Base-by-base conservation (phyloP, 257 asterid genomes). In the Scutellaria minor region DNA sequence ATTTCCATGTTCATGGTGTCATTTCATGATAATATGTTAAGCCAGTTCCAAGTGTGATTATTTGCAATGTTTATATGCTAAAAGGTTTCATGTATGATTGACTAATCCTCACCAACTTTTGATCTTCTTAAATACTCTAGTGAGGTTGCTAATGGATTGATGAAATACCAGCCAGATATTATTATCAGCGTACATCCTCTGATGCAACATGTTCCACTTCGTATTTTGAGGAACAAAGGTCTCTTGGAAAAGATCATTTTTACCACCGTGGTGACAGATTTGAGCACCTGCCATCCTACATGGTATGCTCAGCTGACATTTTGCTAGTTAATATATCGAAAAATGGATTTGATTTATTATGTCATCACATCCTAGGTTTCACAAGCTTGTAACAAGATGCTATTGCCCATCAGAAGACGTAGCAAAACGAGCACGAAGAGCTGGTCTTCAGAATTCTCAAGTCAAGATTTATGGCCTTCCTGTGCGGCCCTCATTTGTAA, bases 201-300 rank as follows among this genome's bases (percentile, higher is more conserved):
- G 74, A 95, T 95, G 99, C 99, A 95, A 63, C 99, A 95, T 57
- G 98, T 95, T 14, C 99, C 98, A 0, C 97, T 95, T 66, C 99
- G 98, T 70, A 79, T 95, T 63, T 84, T 95, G 90, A 88, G 93
- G 79, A 77, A 95, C 24, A 92, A 90, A 81, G 98, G 99, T 76
- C 92, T 92, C 18, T 81, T 95, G 88, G 75, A 95, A 80, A 95
- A 95, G 92, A 95, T 92, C 62, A 93, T 95, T 40, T 95, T 95
- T 78, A 86, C 98, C 77, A 95, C 98, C 6, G 99, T 95, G 60
- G 81, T 95, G 45, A 95, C 99, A 5, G 99, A 95, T 78, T 84
- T 95, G 72, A 76, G 89, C 71, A 95, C 99, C 59, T 95, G 99
- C 61, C 98, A 95, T 83, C 99, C 99, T 45, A 95, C 99, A 78